Percentiles rank a stretch among this genome's conserved stretches.
Conservation (phyloP, 2,329 filamentous ascomycete species). For the Lachnellula arida region DNA sequence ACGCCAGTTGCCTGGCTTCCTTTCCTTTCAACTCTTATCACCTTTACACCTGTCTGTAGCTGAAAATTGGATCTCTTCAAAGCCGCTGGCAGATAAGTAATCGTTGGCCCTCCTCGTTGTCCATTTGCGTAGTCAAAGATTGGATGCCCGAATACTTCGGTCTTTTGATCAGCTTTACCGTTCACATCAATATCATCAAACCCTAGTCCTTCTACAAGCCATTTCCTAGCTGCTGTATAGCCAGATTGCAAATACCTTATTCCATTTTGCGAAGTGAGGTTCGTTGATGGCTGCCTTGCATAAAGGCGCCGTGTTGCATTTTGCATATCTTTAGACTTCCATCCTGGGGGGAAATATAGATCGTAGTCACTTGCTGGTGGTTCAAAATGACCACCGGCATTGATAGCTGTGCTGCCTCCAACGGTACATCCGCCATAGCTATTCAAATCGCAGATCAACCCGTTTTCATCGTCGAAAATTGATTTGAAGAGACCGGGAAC, state of each 20-base stretch:
- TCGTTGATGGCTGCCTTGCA: slow-evolving; percentile 40
- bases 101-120: slow-evolving; percentile 44
- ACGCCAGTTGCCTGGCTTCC: slow-evolving; percentile 37
- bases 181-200: slow-evolving; percentile 46
- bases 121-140: slow-evolving; percentile 45
- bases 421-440: slow-evolving; percentile 32
- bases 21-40: slow-evolving; percentile 40
- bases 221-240: slow-evolving; percentile 36
- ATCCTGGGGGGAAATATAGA: slow-evolving; percentile 43
- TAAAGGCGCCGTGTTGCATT: slow-evolving; percentile 42
- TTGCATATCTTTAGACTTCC: slow-evolving; percentile 47
- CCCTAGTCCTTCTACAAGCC: slow-evolving; percentile 42
- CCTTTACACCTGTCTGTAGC: slow-evolving; percentile 40
- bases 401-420: slow-evolving; percentile 49
- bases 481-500: slow-evolving; percentile 45
- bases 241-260: slow-evolving; percentile 44
- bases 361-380: slow-evolving; percentile 50
- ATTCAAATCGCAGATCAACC: slow-evolving; percentile 36
- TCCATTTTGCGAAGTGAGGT: slow-evolving; percentile 41
- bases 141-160: slow-evolving; percentile 44
- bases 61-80: slow-evolving; percentile 39
- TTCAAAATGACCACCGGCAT: slow-evolving; percentile 50
- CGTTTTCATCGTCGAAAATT: slow-evolving; percentile 40
- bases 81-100: slow-evolving; percentile 47
- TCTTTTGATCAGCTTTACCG: slow-evolving; percentile 41